A percentile compares a stretch with the other conserved stretches of the same genome.
These are phyloP conservation scores for Oryza officinalis DNA, from an alignment of 176 grass and related monocot genomes.

Conservation along the genomic window DNA sequence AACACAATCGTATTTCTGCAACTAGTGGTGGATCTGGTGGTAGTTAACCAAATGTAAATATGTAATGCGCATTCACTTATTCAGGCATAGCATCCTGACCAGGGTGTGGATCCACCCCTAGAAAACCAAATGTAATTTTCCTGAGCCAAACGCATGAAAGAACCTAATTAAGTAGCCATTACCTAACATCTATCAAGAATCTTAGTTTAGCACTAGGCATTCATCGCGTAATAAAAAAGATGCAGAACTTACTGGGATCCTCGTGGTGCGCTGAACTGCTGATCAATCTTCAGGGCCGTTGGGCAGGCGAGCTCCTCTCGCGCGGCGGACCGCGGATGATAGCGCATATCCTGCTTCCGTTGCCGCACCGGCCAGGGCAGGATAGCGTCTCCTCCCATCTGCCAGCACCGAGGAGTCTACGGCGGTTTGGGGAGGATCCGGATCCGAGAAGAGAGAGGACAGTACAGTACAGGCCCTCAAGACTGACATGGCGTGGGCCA, in stretches of 20 bases:
- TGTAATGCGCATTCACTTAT: no score
- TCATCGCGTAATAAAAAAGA: background rate
- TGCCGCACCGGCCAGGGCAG: no score
- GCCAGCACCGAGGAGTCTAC: no score
- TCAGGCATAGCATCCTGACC: no score
- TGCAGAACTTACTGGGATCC: background rate
- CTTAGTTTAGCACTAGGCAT: background rate
- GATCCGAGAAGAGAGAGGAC: no score
- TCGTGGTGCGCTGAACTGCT: background rate
- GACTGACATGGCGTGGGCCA: no score
- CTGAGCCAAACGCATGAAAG: background rate
- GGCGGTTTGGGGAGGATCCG: no score
- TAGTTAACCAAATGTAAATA: background rate
- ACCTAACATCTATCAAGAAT: background rate
- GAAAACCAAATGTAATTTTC: no score
- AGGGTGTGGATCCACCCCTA: no score
- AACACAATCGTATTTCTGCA: background rate
- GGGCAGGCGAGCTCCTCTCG: background rate
- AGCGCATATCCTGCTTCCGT: background rate
- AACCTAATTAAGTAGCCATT: background rate
- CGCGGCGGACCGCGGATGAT: background rate
- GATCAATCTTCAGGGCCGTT: background rate
- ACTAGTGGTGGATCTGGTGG: fast-evolving
- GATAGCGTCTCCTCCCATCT: no score
- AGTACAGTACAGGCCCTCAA: no score